A percentile compares a stretch with the other conserved stretches of the same genome.
phyloP scores from a whole-genome alignment of 176 grass and related monocot genomes.

The Oropetium thomaeum region DNA sequence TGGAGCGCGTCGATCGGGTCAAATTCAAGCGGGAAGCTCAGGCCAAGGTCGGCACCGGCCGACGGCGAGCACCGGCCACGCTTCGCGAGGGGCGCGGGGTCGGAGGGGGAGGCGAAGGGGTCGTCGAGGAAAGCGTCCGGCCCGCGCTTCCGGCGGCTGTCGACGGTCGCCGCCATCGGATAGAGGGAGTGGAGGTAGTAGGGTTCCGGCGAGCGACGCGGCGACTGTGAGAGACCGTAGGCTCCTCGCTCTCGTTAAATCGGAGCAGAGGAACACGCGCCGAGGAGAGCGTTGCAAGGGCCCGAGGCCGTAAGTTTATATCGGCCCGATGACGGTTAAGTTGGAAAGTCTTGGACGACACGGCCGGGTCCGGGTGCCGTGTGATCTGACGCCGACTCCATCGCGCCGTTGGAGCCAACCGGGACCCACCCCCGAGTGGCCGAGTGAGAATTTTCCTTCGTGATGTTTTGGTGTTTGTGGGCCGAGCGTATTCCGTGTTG shows the following conservation, averaged over 20 bases:
- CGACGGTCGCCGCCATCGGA: constrained; percentile 6
- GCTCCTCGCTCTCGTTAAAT: background rate
- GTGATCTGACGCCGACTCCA: background rate
- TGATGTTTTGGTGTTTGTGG: background rate
- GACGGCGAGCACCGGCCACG: constrained; percentile 31
- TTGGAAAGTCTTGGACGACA: constrained; percentile 15
- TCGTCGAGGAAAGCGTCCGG: background rate
- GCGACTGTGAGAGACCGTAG: background rate
- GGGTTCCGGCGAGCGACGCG: background rate
- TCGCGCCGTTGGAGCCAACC: background rate
- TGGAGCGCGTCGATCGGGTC: constrained; percentile 33
- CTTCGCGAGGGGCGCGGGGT: constrained; percentile 12
- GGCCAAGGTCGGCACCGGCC: constrained; percentile 14
- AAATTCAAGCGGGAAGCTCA: constrained; percentile 26
- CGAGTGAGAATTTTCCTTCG: background rate
- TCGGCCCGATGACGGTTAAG: background rate
- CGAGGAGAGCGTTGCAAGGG: background rate
- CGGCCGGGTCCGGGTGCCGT: constrained; percentile 6
- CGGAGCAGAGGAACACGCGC: background rate
- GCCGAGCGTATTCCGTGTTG: background rate
- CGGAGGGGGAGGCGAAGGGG: background rate
- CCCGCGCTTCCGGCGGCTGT: constrained; percentile 33
- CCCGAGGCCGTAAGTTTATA: background rate
- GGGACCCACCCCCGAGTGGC: background rate
- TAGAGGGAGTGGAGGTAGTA: background rate